A percentile compares a stretch with the other conserved stretches of the same genome.
Conservation (phyloP, 2,329 filamentous ascomycete species). For the Pyrenochaeta sp. region DNA sequence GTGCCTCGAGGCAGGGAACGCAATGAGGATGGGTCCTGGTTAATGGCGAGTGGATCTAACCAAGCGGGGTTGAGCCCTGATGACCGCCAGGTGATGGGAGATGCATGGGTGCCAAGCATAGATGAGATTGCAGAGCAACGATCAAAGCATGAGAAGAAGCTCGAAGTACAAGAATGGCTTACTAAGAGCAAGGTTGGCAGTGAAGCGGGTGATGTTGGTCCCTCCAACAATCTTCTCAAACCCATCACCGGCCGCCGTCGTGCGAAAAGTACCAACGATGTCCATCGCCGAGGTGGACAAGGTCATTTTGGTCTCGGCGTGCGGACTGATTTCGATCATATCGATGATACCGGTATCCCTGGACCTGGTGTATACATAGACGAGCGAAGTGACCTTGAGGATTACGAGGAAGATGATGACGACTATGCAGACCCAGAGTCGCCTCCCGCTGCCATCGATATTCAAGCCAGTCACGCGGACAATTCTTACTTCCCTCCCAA, state of each 20-base stretch:
- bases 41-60: conserved; percentile 47
- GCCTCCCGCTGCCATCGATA: conserved; percentile 45
- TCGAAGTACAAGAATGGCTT: conserved; percentile 64
- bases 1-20: conserved; percentile 48
- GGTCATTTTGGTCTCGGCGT: conserved; percentile 43
- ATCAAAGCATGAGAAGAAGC: conserved; percentile 60
- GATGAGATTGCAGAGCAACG: conserved; percentile 60
- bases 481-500: conserved; percentile 43
- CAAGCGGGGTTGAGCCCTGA: conserved; percentile 59
- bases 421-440: conserved; percentile 42
- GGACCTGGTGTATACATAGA: conserved; percentile 59
- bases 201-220: conserved; percentile 53
- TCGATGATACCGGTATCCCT: conserved; percentile 55
- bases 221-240: conserved; percentile 36
- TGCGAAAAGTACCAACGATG: conserved; percentile 58
- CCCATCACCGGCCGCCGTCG: conserved; percentile 50
- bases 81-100: conserved; percentile 51
- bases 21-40: conserved; percentile 58
- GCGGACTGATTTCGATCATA: conserved; percentile 36
- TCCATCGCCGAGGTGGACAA: conserved; percentile 31
- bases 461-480: conserved; percentile 33
- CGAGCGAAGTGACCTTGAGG: conserved; percentile 49
- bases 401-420: conserved; percentile 47
- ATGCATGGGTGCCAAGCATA: conserved; percentile 57
- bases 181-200: conserved; percentile 57